Conservation (phyloP, 129 eudicot genomes). For the Logfia minima region DNA sequence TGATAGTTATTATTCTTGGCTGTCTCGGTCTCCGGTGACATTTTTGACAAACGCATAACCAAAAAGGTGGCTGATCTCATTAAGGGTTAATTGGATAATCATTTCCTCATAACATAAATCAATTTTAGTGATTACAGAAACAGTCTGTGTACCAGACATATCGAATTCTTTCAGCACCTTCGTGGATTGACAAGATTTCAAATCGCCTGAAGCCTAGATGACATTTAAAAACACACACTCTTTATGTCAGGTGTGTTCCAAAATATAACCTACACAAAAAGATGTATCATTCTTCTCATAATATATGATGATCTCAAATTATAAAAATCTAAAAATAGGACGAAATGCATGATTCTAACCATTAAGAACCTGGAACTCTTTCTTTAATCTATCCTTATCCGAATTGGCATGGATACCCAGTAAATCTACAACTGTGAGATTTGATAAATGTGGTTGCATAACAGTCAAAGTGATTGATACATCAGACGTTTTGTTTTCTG, state of each 20-base stretch:
- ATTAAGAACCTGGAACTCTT: background rate
- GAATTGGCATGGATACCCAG: background rate
- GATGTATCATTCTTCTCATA: background rate
- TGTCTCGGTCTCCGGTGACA: background rate
- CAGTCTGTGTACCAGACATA: too few species aligned
- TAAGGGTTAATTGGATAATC: background rate
- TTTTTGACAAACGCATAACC: background rate
- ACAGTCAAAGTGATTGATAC: background rate
- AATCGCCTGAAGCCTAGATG: background rate
- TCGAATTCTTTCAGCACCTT: background rate
- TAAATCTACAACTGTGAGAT: background rate
- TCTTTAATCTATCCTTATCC: background rate
- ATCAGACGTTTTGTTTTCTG: background rate
- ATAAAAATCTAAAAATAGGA: background rate
- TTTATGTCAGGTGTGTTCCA: background rate
- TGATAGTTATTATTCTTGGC: background rate
- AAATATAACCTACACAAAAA: background rate
- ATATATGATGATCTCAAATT: background rate
- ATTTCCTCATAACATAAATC: background rate
- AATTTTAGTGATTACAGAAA: background rate
- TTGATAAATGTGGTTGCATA: background rate
- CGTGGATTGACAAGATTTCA: background rate
- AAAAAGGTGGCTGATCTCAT: background rate
- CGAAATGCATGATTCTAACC: background rate
- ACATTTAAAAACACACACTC: conserved; percentile 6